Evolutionary conservation across 495 filamentous ascomycete genomes (phyloP), one percentile per base, ranked within the genome.

Genomic region (Aspergillus sclerotioniger): DNA sequence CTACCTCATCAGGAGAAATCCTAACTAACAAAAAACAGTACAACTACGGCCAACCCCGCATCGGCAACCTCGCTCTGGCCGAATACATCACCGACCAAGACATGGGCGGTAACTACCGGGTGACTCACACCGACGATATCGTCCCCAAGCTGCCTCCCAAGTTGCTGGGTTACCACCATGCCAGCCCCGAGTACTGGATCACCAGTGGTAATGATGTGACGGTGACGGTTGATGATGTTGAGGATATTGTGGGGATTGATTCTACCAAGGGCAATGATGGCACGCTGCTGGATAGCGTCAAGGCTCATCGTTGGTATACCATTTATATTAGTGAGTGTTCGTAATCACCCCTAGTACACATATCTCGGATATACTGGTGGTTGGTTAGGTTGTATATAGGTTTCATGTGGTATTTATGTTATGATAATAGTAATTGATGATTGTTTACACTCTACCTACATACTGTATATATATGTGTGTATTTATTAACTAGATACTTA

Each of bases 131-230:
- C n/a, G 71, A 84, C 62, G 87, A 90, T 70, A 78, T 80, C 3
- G 77, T 89, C 1, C 83, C 87, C 2, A 75, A 79, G 8, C 67
- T 87, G 12, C 86, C 86, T 3, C 81, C 81, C 4, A 61, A 77
- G 41, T 1, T 74, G 8, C 44, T 80, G n/a, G 80, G 78, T 44
- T 90, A 75, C 69, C 68, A 71, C 48, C 87, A 90, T 62, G 75
- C 80, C 15, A 79, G 73, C 45, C 87, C 87, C 1, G 87, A 90
- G 73, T 89, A 84, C 73, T 90, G 74, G 62, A 76, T 82, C 53
- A 66, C 58, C 8, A 69, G 54, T 7, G 69, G 48, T 5, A 71
- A 73, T 32, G 59, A 61, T 16, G 62, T 67, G 17, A 43, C 65
- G 7, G 69, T 74, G 9, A 74, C 71, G 4, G 48, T 64, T 15